phyloP scores from a whole-genome alignment of 495 filamentous ascomycete species.

The Penicillium canescens region DNA sequence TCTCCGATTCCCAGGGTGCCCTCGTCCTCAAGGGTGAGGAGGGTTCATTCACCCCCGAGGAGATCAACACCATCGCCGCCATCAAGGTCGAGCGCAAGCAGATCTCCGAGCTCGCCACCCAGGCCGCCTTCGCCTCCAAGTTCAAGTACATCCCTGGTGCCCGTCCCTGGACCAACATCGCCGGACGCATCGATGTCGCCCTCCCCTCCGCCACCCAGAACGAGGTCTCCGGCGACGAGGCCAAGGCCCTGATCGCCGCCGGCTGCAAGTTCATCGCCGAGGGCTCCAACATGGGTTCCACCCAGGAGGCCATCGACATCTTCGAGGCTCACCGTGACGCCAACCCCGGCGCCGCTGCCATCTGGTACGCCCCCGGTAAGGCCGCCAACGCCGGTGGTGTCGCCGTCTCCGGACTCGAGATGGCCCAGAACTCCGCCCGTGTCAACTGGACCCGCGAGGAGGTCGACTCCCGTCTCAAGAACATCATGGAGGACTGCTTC shows the following conservation, averaged over 20 bases:
- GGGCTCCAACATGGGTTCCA: slow-evolving; percentile 98
- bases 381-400: slow-evolving; percentile 98
- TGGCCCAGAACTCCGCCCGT: slow-evolving; percentile 95
- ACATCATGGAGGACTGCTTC: slow-evolving; percentile 94
- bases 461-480: slow-evolving; percentile 89
- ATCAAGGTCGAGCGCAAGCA: slow-evolving; percentile 88
- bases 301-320: slow-evolving; percentile 89
- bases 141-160: slow-evolving; percentile 88
- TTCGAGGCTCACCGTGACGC: slow-evolving; percentile 81
- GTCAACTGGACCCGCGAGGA: slow-evolving; percentile 83
- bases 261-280: slow-evolving; percentile 90
- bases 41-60: slow-evolving; percentile 68
- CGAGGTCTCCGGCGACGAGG: slow-evolving; percentile 90
- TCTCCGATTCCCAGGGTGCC: slow-evolving; percentile 88
- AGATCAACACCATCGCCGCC: slow-evolving; percentile 72
- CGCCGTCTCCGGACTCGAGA: slow-evolving; percentile 95
- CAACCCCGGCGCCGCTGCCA: slow-evolving; percentile 64
- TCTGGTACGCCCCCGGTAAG: slow-evolving; percentile 95
- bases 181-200: slow-evolving; percentile 80
- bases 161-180: slow-evolving; percentile 85
- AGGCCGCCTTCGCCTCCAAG: slow-evolving; percentile 54
- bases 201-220: slow-evolving; percentile 96
- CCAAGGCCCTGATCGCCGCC: slow-evolving; percentile 70
- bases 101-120: slow-evolving; percentile 63
- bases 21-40: slow-evolving; percentile 67